Evolutionary conservation across 352 stramenopile genomes (phyloP), one percentile per base, ranked within the genome.

Genomic region (Globisporangium paroecandrum): DNA sequence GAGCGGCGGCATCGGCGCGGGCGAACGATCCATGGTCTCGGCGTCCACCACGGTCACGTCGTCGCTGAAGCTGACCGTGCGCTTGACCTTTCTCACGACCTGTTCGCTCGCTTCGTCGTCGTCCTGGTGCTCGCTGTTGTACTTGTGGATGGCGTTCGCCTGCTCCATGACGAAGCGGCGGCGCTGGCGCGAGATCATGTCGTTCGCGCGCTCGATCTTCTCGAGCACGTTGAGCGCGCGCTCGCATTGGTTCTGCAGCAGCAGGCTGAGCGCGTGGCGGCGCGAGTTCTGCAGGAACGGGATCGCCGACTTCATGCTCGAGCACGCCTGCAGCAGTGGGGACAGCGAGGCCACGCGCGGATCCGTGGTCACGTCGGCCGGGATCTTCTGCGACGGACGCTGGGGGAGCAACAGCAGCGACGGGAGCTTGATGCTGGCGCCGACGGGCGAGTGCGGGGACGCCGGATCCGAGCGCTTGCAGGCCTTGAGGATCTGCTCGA

Each of bases 201-300:
- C 83, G 70, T 89, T 91, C 46, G 85, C 85, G 25, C 83, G 83
- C 69, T 93, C 85, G 57, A 93, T 87, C 75, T 93, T 93, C 69
- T 93, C 85, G 15, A 93, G 76, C 61, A 93, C 83, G 47, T 69
- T 74, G 32, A 93, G 67, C 15, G 85, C 85, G 57, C 85, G 85
- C 57, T 91, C 79, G 78, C 83, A 93, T 62, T 93, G 72, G 72
- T 90, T 90, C 71, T 93, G 79, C 3, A 85, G 64, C 41, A 87
- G 79, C 66, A 93, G 75, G 41, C 76, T 77, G 15, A 93, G 69
- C 46, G 85, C 85, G 69, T 93, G 83, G 62, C 81, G 80, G 32
- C 85, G 83, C 58, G 85, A 90, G 65, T 89, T 85, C 70, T 89
- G 85, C 34, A 93, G 77, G 66, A 93, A 93, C 22, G 77, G 79